Base-by-base conservation (phyloP, 139 green algal species). In the Picocystis salinarum region DNA sequence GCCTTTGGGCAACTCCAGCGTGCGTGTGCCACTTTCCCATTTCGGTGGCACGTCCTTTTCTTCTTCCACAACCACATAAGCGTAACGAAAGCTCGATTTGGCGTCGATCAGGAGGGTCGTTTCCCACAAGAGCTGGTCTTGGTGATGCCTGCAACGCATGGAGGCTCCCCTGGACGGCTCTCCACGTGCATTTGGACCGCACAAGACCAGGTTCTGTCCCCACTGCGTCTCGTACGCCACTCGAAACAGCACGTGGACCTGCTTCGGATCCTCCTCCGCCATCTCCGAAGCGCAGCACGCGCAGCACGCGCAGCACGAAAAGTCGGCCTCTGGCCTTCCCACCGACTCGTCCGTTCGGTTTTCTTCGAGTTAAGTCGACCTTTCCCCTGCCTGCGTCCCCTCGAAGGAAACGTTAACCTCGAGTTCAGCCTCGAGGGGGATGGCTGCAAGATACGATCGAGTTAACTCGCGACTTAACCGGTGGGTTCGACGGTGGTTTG, bases 211-310 rank as follows among this genome's bases (percentile, higher is more conserved):
- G 12, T 9, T 53, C 36, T 80, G 68, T 0, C 71, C 71, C 71
- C 71, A 80, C 46, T 40, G 28, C 1, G 71, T 80, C 9, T 42
- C 44, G 31, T 72, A 80, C 0, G 54, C n/a, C 2, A 75, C 50
- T 3, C 51, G 39, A 19, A 79, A 79, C 29, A 62, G 53, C 6
- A 77, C 22, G n/a, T n/a, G n/a, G n/a, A n/a, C n/a, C n/a, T n/a
- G n/a, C n/a, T n/a, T n/a, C n/a, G n/a, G n/a, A n/a, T n/a, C n/a
- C n/a, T n/a, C n/a, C n/a, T n/a, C n/a, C n/a, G n/a, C n/a, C n/a
- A n/a, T n/a, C n/a, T n/a, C n/a, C n/a, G n/a, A n/a, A n/a, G n/a
- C n/a, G n/a, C n/a, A n/a, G n/a, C n/a, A n/a, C n/a, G n/a, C n/a
- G n/a, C n/a, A n/a, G n/a, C n/a, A n/a, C n/a, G n/a, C n/a, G n/a